Conservation (phyloP, 208 protist genomes). For the Leishmania tropica region DNA sequence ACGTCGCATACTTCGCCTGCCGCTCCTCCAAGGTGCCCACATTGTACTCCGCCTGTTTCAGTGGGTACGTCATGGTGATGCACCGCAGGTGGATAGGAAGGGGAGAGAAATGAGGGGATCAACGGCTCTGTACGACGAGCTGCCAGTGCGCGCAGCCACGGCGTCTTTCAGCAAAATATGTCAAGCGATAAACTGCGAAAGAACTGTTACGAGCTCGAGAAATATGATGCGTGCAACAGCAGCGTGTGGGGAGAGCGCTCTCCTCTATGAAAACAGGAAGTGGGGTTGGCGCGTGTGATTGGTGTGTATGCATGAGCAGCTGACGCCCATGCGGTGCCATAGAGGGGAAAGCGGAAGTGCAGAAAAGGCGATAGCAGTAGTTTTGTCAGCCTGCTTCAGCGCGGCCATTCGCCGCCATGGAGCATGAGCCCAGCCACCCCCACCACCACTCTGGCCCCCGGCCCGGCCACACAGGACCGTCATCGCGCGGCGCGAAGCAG, state of each 20-base stretch:
- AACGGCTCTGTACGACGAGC: not conserved
- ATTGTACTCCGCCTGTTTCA: constrained; percentile 10
- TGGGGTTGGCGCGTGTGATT: not conserved
- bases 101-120: not conserved
- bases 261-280: not conserved
- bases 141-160: not conserved
- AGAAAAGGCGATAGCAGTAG: not conserved
- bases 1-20: constrained; percentile 39
- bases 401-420: not conserved
- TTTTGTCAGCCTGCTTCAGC: not conserved
- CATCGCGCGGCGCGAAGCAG: not conserved
- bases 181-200: not conserved
- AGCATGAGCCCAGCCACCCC: not conserved
- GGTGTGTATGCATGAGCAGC: not conserved
- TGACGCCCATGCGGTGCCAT: not conserved
- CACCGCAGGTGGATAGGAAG: not conserved
- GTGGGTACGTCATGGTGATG: not conserved
- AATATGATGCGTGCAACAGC: not conserved
- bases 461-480: not conserved
- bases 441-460: not conserved
- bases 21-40: constrained; percentile 21
- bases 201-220: not conserved
- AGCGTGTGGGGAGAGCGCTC: not conserved
- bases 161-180: not conserved
- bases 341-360: not conserved